Conservation (phyloP, 768 basidiomycete genomes). For the Tremella yokohamensis region DNA sequence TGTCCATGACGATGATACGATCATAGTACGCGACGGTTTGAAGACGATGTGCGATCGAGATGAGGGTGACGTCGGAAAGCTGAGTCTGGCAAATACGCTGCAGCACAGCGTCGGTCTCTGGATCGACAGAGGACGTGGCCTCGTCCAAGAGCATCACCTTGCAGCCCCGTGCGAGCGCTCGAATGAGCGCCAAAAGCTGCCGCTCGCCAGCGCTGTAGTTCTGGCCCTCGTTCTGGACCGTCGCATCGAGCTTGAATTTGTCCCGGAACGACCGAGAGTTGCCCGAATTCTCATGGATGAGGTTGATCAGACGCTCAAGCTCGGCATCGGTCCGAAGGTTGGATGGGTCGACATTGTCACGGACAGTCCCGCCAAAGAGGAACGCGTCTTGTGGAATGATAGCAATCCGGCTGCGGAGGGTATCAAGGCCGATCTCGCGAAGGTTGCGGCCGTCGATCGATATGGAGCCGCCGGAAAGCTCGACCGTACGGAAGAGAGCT, state of each 20-base stretch:
- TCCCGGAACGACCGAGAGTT: slow-evolving; percentile 53
- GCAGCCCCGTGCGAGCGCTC: slow-evolving; percentile 63
- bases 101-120: slow-evolving; percentile 60
- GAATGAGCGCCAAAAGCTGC: slow-evolving; percentile 61
- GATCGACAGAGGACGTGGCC: slow-evolving; percentile 53
- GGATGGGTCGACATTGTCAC: slow-evolving; percentile 60
- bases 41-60: slow-evolving; percentile 38
- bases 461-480: slow-evolving; percentile 61
- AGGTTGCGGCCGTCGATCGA: slow-evolving; percentile 54
- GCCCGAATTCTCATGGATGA: slow-evolving; percentile 55
- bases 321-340: slow-evolving; percentile 60
- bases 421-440: slow-evolving; percentile 58
- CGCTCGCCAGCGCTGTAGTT: slow-evolving; percentile 67
- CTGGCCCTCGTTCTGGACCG: slow-evolving; percentile 64
- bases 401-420: slow-evolving; percentile 58
- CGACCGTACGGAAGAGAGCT: slow-evolving; percentile 62
- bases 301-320: slow-evolving; percentile 61
- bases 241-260: slow-evolving; percentile 65
- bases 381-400: slow-evolving; percentile 68
- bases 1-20: slow-evolving; percentile 48
- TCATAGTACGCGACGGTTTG: slow-evolving; percentile 49
- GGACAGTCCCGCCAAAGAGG: slow-evolving; percentile 53
- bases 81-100: slow-evolving; percentile 65
- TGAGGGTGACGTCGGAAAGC: slow-evolving; percentile 51
- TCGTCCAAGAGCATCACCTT: slow-evolving; percentile 63